phyloP scores from a whole-genome alignment of 352 stramenopile species.

The Phytophthora multivora region DNA sequence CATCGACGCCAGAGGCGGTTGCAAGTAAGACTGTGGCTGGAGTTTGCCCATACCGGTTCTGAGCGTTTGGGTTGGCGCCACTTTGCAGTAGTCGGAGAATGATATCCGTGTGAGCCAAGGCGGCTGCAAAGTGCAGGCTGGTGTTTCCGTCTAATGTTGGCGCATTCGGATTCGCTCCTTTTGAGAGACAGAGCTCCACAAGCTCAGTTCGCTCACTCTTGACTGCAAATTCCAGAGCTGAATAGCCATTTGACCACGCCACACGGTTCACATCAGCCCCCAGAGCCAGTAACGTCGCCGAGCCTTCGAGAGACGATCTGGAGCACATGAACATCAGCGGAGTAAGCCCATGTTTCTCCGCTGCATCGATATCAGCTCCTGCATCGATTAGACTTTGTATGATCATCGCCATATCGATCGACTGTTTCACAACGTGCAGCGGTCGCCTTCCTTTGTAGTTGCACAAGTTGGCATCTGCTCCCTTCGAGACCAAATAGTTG shows the following conservation, averaged over 20 bases:
- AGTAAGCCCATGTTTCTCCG: conserved; percentile 72
- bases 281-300: conserved; percentile 68
- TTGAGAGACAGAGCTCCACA: conserved; percentile 73
- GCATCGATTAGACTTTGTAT: conserved; percentile 64
- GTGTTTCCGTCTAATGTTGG: conserved; percentile 68
- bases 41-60: conserved; percentile 78
- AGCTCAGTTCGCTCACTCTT: conserved; percentile 44
- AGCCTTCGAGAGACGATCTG: conserved; percentile 65
- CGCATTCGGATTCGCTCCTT: conserved; percentile 66
- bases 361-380: conserved; percentile 62
- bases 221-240: conserved; percentile 68
- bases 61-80: conserved; percentile 59
- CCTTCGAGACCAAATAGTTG: conserved; percentile 59
- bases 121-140: conserved; percentile 71
- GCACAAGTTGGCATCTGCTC: conserved; percentile 57
- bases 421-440: conserved; percentile 67
- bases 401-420: conserved; percentile 62
- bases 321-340: conserved; percentile 81
- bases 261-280: conserved; percentile 65
- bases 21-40: conserved; percentile 59
- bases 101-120: conserved; percentile 46
- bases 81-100: conserved; percentile 58
- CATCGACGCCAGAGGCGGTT: conserved; percentile 16
- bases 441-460: conserved; percentile 66
- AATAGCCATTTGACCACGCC: conserved; percentile 81